Evolutionary conservation across 257 asterid genomes (phyloP).

Genomic region (Jacaranda copaia): DNA sequence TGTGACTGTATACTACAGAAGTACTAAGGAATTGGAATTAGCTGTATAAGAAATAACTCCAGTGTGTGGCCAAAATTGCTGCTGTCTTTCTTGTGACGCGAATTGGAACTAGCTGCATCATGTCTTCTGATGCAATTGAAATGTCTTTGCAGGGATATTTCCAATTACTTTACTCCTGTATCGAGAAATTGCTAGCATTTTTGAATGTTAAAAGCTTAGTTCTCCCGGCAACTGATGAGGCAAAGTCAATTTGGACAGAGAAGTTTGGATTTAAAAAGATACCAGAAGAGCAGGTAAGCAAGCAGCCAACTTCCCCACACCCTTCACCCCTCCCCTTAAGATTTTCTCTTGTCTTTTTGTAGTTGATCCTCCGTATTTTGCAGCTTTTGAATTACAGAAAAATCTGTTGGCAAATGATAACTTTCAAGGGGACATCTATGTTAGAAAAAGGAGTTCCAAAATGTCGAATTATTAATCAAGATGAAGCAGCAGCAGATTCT

Average conservation of each 20-base stretch:
- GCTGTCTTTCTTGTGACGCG: conserved; percentile 6
- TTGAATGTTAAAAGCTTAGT: conserved; percentile 72
- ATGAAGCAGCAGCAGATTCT: conserved; percentile 50
- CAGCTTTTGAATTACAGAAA: conserved; percentile 77
- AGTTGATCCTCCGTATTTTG: conserved; percentile 37
- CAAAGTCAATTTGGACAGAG: conserved; percentile 88
- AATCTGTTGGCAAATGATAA: conserved; percentile 91
- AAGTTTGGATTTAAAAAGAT: conserved; percentile 82
- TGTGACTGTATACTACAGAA: no score
- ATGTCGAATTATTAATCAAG: conserved; percentile 61
- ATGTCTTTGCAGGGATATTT: conserved; percentile 80
- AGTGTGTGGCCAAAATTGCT: background rate
- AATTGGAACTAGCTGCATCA: conserved; percentile 3
- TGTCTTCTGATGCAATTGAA: conserved; percentile 36
- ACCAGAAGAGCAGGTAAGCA: conserved; percentile 69
- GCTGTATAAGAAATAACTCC: background rate
- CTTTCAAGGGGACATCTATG: conserved; percentile 87
- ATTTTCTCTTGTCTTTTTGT: background rate
- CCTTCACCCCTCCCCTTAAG: background rate
- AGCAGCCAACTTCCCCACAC: background rate
- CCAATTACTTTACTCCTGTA: conserved; percentile 75
- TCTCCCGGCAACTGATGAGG: conserved; percentile 93
- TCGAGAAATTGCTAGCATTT: conserved; percentile 78
- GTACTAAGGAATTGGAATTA: no score
- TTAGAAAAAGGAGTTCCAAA: conserved; percentile 78